Conservation (phyloP, 192 early-diverging fungal species). For the Dispira parvispora region DNA sequence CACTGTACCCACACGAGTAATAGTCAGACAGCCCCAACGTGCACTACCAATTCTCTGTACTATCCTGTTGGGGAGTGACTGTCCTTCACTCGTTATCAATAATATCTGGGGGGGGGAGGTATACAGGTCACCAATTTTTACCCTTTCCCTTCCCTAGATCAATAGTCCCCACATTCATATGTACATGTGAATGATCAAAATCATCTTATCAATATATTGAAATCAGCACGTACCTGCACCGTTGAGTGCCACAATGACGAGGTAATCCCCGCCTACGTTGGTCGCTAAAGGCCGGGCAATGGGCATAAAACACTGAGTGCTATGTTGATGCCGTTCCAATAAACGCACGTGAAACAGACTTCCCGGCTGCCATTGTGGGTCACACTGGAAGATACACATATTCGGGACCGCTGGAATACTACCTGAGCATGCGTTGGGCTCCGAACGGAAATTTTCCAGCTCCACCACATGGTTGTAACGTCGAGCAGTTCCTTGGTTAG, state of each 20-base stretch:
- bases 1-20: too few relatives aligned
- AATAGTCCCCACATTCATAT: neutral
- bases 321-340: conserved; percentile 72
- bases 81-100: neutral
- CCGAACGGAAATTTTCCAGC: conserved; percentile 33
- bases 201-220: neutral
- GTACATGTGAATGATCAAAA: neutral
- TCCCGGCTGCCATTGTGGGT: conserved; percentile 16
- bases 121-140: neutral
- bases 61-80: neutral
- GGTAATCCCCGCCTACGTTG: conserved; percentile 32
- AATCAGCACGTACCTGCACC: conserved; percentile 19
- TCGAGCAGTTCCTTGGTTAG: conserved; percentile 62
- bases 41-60: too few relatives aligned
- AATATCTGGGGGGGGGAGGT: neutral
- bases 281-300: conserved; percentile 26
- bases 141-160: neutral
- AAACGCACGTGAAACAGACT: conserved; percentile 42
- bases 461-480: conserved; percentile 49
- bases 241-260: conserved; percentile 70
- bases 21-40: too few relatives aligned
- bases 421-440: conserved; percentile 12
- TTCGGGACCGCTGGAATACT: conserved; percentile 28
- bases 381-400: conserved; percentile 52
- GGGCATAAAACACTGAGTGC: conserved; percentile 74